Conservation (phyloP, 2,329 filamentous ascomycete species). For the Dissoconium aciculare region DNA sequence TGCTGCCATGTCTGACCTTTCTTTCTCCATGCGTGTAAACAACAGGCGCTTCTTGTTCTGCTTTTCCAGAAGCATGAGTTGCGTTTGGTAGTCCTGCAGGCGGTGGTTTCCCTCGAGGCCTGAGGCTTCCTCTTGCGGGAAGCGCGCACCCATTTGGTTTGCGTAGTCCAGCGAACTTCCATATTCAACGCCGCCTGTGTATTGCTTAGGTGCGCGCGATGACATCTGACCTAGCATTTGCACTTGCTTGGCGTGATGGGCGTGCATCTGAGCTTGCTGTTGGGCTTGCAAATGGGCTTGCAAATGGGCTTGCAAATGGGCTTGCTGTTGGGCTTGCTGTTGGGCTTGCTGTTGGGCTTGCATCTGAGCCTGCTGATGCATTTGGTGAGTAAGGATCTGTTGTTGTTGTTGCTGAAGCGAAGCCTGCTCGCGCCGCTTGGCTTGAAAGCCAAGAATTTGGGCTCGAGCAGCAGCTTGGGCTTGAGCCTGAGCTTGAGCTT, state of each 20-base stretch:
- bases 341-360: not conserved
- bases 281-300: conserved; percentile 1
- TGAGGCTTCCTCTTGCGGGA: no score
- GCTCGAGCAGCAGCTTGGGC: conserved; percentile 5
- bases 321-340: not conserved
- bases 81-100: conserved; percentile 1
- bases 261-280: conserved; percentile 5
- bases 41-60: not conserved
- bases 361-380: conserved; percentile 3
- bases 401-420: not conserved
- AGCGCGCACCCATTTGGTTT: no score
- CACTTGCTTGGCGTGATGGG: not conserved
- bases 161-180: no score
- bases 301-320: conserved; percentile 2
- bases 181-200: no score
- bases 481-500: conserved; percentile 14
- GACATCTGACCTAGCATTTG: not conserved
- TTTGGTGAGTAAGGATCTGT: not conserved
- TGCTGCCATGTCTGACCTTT: no score
- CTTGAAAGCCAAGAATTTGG: no score
- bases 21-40: not conserved
- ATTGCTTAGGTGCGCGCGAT: no score
- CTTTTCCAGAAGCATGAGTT: not conserved
- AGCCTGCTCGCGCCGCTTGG: not conserved
- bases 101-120: no score